Evolutionary conservation across 768 basidiomycete genomes (phyloP), one percentile per base, ranked within the genome.

Genomic region (Tricholoma terreum): DNA sequence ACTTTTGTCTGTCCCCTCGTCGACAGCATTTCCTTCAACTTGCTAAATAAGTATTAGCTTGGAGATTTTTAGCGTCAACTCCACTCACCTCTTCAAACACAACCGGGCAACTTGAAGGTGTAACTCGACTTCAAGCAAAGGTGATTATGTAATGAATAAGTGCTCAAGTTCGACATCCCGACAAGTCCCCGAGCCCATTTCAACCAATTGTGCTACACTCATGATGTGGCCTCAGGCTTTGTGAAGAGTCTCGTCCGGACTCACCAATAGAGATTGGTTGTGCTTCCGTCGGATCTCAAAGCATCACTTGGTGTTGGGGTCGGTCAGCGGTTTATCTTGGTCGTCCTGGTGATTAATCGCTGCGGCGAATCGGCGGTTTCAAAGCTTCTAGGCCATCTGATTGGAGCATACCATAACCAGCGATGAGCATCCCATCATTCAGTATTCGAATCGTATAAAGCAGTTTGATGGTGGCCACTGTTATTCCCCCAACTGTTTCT

Each of bases 1-100:
- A 65, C 63, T 3, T 74, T 61, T 27, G 71, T 66, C 0, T 73
- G 60, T n/a, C n/a, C n/a, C n/a, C n/a, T n/a, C n/a, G n/a, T n/a
- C n/a, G n/a, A n/a, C n/a, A n/a, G n/a, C n/a, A n/a, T n/a, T n/a
- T n/a, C n/a, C n/a, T n/a, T n/a, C n/a, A n/a, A n/a, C n/a, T n/a
- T n/a, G n/a, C n/a, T n/a, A n/a, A n/a, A n/a, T n/a, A n/a, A n/a
- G n/a, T n/a, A n/a, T n/a, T n/a, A n/a, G n/a, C n/a, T n/a, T n/a
- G n/a, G n/a, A n/a, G n/a, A n/a, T n/a, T n/a, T n/a, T n/a, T n/a
- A n/a, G n/a, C n/a, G n/a, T n/a, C n/a, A n/a, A n/a, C n/a, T n/a
- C n/a, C n/a, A n/a, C n/a, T n/a, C n/a, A n/a, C n/a, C n/a, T n/a
- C n/a, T n/a, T n/a, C n/a, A n/a, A n/a, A n/a, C n/a, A n/a, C n/a